A percentile compares a stretch with the other conserved stretches of the same genome.
Evolutionary conservation across 495 filamentous ascomycete genomes (phyloP).

Genomic region (Cercophora sp.): DNA sequence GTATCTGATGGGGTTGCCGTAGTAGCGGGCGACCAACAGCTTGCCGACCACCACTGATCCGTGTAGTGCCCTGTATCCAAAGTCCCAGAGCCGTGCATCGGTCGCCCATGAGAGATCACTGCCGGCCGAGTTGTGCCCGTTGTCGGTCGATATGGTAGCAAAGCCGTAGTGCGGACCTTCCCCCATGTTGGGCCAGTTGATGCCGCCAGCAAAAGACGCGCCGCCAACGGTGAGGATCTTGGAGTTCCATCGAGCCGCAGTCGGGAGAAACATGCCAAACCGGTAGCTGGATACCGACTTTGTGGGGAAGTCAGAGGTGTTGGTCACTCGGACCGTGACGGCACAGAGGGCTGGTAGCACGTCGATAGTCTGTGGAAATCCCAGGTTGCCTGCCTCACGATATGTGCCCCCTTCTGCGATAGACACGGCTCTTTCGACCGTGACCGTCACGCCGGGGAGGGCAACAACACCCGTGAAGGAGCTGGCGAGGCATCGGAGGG

Average conservation of each 20-base stretch:
- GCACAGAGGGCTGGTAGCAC: constrained; percentile 48
- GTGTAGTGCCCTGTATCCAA: constrained; percentile 51
- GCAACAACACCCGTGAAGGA: constrained; percentile 16
- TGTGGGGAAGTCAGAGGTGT: constrained; percentile 28
- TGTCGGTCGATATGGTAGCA: constrained; percentile 53
- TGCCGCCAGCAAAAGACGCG: constrained; percentile 44
- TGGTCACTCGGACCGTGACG: constrained; percentile 41
- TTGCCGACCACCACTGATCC: constrained; percentile 44
- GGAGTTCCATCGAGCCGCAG: constrained; percentile 38
- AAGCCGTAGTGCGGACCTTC: constrained; percentile 37
- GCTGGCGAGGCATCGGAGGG: constrained; percentile 9
- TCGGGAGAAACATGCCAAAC: constrained; percentile 50
- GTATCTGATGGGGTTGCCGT: constrained; percentile 36
- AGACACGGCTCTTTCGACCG: constrained; percentile 28
- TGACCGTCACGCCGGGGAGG: constrained; percentile 18
- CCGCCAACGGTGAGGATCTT: constrained; percentile 39
- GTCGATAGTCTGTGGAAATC: constrained; percentile 42
- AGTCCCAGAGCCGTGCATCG: constrained; percentile 37
- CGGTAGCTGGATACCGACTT: constrained; percentile 39
- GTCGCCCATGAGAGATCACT: constrained; percentile 47
- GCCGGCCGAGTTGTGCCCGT: constrained; percentile 47
- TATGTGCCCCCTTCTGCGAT: constrained; percentile 32
- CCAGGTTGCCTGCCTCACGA: constrained; percentile 26
- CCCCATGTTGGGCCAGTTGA: constrained; percentile 46
- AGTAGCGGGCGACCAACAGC: constrained; percentile 41